Base-by-base conservation (phyloP, 106 monocot genomes). In the Platanthera zijinensis region DNA sequence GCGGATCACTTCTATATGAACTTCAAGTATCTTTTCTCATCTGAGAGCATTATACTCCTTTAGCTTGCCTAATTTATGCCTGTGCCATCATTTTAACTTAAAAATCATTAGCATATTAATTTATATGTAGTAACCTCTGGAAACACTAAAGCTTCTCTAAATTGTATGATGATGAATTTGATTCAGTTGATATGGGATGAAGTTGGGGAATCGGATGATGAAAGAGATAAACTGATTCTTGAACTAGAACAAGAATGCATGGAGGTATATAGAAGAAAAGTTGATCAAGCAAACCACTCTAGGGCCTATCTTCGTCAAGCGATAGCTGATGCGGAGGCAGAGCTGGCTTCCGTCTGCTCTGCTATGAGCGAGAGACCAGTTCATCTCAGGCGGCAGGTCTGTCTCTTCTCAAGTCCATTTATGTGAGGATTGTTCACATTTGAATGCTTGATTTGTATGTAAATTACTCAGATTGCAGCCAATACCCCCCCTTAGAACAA, bases 161-260 rank as follows among this genome's bases (percentile, higher is more conserved):
- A 51, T 4, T 7, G 9, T 46, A 10, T 50, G 1, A 0, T 72
- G 5, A 10, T 69, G 4, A 48, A 46, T 73, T 75, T 39, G 17
- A 78, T 78, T 77, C 76, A 95, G 94, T 78, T 82, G 14, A 95
- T 95, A 81, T 95, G 94, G 94, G 87, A 89, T 77, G 94, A 95
- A 72, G 80, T 91, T 69, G 94, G 94, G 28, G 94, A 95, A 78
- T 73, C 85, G 25, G 85, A 91, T 64, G 72, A 74, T 6, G 89
- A 91, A 46, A 91, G 87, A 69, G 95, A 91, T 64, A 87, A 71
- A 76, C 82, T 87, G 82, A 79, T 91, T 46, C 77, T 84, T 32
- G 91, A 95, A 76, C 48, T 95, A 51, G 91, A 95, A 81, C 81
- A 84, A 59, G 91, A 95, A 52, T 95, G 95, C 69, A 51, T 87